Percentiles rank a stretch among this genome's conserved stretches.
Conservation (phyloP, 345 rosid genomes). For the Salix arbutifolia region DNA sequence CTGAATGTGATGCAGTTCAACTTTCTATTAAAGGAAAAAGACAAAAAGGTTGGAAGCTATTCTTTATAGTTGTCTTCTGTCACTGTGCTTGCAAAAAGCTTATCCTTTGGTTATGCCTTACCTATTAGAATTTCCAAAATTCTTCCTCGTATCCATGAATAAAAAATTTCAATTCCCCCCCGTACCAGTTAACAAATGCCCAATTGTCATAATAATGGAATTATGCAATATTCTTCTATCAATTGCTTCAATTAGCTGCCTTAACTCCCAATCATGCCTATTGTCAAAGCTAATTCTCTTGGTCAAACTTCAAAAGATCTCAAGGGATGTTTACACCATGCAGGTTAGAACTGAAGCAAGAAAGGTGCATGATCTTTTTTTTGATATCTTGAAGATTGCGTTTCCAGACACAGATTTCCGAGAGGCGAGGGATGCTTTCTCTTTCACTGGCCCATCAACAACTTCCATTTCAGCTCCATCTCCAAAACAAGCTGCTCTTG, state of each 20-base stretch:
- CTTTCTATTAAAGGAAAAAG: background rate
- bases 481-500: slow-evolving; percentile 43
- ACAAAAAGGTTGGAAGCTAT: background rate
- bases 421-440: slow-evolving; percentile 69
- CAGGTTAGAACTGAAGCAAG: slow-evolving; percentile 96
- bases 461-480: slow-evolving; percentile 46
- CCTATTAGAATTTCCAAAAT: background rate
- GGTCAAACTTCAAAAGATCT: background rate
- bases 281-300: background rate
- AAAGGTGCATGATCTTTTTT: slow-evolving; percentile 96
- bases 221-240: background rate
- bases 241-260: background rate
- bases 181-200: background rate
- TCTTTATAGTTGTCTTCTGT: background rate
- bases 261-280: background rate
- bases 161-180: background rate
- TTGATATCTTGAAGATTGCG: slow-evolving; percentile 84
- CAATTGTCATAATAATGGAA: background rate
- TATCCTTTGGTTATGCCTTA: background rate
- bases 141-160: background rate
- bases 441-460: slow-evolving; percentile 57
- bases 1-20: background rate
- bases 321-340: slow-evolving; percentile 11
- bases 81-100: background rate
- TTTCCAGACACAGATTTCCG: slow-evolving; percentile 86